phyloP scores from a whole-genome alignment of 495 filamentous ascomycete species.

The Hypoxylon fuscum region DNA sequence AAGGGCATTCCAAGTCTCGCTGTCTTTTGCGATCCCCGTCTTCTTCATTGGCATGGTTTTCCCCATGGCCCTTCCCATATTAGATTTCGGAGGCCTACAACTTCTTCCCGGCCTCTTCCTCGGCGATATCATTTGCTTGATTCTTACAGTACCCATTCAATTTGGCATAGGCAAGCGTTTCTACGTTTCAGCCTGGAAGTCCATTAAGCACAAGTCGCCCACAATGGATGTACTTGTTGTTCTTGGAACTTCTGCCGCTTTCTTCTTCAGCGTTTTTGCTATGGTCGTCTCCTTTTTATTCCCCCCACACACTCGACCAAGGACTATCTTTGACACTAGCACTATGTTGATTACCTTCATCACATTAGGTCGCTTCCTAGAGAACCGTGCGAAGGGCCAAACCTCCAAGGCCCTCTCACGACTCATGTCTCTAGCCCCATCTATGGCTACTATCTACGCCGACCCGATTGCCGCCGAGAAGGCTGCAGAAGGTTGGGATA shows the following conservation, averaged over 20 bases:
- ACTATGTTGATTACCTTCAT: conserved; percentile 99
- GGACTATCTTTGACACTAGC: conserved; percentile 94
- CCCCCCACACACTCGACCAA: conserved; percentile 76
- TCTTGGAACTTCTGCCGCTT: conserved; percentile 93
- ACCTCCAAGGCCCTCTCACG: conserved; percentile 94
- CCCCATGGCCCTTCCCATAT: conserved; percentile 74
- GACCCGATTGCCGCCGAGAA: conserved; percentile 95
- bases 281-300: conserved; percentile 82
- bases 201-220: conserved; percentile 84
- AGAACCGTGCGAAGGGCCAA: conserved; percentile 96
- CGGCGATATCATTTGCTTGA: conserved; percentile 83
- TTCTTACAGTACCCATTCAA: conserved; percentile 90
- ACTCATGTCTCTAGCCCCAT: conserved; percentile 94
- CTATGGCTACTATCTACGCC: conserved; percentile 97
- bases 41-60: conserved; percentile 92
- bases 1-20: conserved; percentile 75
- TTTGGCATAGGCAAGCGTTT: conserved; percentile 96
- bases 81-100: conserved; percentile 77
- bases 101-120: conserved; percentile 81
- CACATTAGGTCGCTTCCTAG: conserved; percentile 87
- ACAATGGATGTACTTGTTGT: conserved; percentile 99
- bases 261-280: conserved; percentile 92
- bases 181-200: conserved; percentile 90
- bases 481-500: conserved; percentile 80
- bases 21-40: conserved; percentile 87